Conservation (phyloP, 2,329 filamentous ascomycete species). For the Zymoseptoria pseudotritici region DNA sequence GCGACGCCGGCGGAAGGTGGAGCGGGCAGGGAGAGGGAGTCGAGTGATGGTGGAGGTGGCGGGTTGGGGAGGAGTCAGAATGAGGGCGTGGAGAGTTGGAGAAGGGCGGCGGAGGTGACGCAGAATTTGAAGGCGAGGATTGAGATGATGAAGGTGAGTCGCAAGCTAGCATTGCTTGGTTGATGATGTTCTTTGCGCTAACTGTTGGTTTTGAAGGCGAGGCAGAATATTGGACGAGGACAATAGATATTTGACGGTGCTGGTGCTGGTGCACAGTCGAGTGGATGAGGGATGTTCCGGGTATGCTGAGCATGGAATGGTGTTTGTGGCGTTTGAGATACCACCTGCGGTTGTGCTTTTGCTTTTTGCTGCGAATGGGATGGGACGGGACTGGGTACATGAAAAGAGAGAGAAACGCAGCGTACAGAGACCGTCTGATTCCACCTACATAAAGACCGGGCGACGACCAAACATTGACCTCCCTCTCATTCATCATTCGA, state of each 20-base stretch:
- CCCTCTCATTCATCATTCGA: no score
- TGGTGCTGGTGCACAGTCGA: no score
- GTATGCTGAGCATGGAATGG: no score
- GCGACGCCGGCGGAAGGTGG: constrained; percentile 42
- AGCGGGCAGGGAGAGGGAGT: constrained; percentile 1
- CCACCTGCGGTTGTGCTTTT: no score
- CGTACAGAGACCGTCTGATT: no score
- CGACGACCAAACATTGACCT: no score
- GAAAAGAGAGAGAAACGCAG: no score
- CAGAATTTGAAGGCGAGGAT: constrained; percentile 96
- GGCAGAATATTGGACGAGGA: constrained; percentile 12
- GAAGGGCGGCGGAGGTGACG: constrained; percentile 91
- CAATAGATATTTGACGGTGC: background rate
- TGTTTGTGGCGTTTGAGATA: no score
- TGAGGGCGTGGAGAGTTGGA: constrained; percentile 84
- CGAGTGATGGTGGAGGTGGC: constrained; percentile 2
- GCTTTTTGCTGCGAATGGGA: no score
- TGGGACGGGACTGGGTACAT: no score
- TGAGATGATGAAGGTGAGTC: constrained; percentile 85
- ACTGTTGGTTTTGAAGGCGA: constrained; percentile 7
- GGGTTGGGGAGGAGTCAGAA: constrained; percentile 12
- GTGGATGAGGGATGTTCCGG: no score
- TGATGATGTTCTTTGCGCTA: background rate
- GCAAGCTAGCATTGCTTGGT: background rate
- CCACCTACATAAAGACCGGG: no score